Conservation (phyloP, 1,139 yeast species). For the Zygoascus sp. region DNA sequence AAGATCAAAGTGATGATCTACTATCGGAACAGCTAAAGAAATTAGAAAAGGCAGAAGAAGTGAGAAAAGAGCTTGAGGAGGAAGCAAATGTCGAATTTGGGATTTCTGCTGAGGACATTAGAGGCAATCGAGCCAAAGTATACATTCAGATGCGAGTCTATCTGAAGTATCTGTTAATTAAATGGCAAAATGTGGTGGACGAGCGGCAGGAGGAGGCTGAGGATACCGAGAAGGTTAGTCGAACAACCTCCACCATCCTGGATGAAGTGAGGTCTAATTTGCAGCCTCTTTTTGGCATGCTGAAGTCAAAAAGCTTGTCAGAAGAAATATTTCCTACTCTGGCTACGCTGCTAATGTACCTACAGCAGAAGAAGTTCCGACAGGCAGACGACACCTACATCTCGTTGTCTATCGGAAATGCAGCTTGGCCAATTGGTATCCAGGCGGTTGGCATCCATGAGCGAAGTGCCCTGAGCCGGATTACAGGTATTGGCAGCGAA, state of each 20-base stretch:
- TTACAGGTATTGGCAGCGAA: conserved; percentile 33
- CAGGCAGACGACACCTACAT: conserved; percentile 68
- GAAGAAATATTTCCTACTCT: conserved; percentile 51
- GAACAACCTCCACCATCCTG: conserved; percentile 30
- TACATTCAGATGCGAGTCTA: conserved; percentile 45
- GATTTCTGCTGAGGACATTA: conserved; percentile 39
- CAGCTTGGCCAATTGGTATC: conserved; percentile 92
- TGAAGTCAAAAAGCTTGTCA: conserved; percentile 47
- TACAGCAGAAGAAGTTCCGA: conserved; percentile 52
- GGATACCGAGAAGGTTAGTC: conserved; percentile 16
- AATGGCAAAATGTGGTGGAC: conserved; percentile 42
- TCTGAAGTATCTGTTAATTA: conserved; percentile 42
- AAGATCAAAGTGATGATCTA: conserved; percentile 43
- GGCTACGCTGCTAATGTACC: conserved; percentile 53
- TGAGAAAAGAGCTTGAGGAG: conserved; percentile 26
- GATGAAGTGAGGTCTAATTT: conserved; percentile 58
- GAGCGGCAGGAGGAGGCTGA: conserved; percentile 12
- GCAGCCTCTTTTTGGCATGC: conserved; percentile 54
- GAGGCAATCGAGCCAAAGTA: conserved; percentile 36
- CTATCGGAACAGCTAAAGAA: conserved; percentile 24
- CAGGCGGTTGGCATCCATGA: conserved; percentile 76
- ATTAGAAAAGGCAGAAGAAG: conserved; percentile 27
- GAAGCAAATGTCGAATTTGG: conserved; percentile 28
- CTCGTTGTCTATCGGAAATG: conserved; percentile 77
- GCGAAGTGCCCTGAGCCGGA: conserved; percentile 52